Conservation (phyloP, 495 filamentous ascomycete species). For the Terfezia claveryi region DNA sequence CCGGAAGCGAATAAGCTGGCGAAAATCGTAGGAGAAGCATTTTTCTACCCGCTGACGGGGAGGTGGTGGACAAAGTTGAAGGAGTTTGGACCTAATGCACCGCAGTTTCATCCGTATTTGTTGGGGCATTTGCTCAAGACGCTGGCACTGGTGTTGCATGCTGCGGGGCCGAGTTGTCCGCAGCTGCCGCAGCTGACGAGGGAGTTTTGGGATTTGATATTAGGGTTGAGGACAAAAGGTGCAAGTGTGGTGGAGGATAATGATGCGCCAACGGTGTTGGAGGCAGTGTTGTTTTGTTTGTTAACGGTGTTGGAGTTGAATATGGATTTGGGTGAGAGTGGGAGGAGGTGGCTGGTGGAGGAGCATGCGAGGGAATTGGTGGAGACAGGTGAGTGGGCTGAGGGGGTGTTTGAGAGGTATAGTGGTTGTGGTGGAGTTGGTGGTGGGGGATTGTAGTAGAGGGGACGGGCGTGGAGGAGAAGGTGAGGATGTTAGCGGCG, state of each 20-base stretch:
- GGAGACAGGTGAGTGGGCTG: conserved; percentile 49
- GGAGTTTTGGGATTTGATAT: conserved; percentile 46
- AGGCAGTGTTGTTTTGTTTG: conserved; percentile 56
- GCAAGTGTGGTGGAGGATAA: conserved; percentile 26
- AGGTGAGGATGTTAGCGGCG: conserved; percentile 50
- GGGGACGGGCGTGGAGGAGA: conserved; percentile 31
- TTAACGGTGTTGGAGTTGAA: conserved; percentile 74
- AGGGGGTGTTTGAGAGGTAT: conserved; percentile 23
- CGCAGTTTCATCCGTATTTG: conserved; percentile 28
- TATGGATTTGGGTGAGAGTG: conserved; percentile 23
- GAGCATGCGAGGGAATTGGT: conserved; percentile 31
- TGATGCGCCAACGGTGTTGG: conserved; percentile 30
- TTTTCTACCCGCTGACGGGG: conserved; percentile 59
- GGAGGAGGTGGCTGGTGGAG: conserved; percentile 31
- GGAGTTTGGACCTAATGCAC: conserved; percentile 6
- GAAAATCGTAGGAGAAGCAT: conserved; percentile 44
- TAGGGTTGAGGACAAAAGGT: conserved; percentile 24
- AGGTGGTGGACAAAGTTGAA: conserved; percentile 34
- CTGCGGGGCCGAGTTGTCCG: conserved; percentile 39
- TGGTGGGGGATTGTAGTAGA: neutral
- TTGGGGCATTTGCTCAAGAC: conserved; percentile 43
- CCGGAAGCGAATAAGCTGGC: conserved; percentile 54
- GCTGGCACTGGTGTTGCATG: conserved; percentile 40
- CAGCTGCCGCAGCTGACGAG: conserved; percentile 42
- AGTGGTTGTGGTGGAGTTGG: neutral